Evolutionary conservation across 192 early-diverging fungal genomes (phyloP), one percentile per base, ranked within the genome.

Genomic region (Gigaspora rosea): DNA sequence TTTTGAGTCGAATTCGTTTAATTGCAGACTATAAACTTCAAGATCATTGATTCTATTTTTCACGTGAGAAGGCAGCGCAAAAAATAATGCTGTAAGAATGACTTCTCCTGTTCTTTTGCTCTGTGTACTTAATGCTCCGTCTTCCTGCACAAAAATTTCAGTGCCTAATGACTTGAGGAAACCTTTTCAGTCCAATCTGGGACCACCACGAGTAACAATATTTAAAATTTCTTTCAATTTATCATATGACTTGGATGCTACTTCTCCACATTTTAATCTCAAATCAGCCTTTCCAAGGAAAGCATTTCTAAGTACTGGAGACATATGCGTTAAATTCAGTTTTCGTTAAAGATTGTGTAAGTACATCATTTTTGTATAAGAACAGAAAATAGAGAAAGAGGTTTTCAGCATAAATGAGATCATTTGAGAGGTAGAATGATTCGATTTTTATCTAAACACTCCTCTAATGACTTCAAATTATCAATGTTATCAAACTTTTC

Each of bases 201-300:
- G 65, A 16, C 18, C 35, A 67, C 13, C 46, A 20, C 41, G 35
- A 67, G 18, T 10, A 67, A 13, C 13, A 46, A 67, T 67, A 20
- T 67, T 27, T 49, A 67, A 47, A 41, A 67, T 67, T n/a, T 67
- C 65, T 27, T 67, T 67, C 15, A 67, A 49, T 67, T 67, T 67
- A 18, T 67, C 64, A 20, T 67, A n/a, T n/a, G n/a, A n/a, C n/a
- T n/a, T n/a, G n/a, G n/a, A 67, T n/a, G 65, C 13, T 27, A 67
- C 13, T 20, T 67, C 41, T 49, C 41, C 35, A 35, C 65, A 67
- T 16, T n/a, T 67, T 46, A 67, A 49, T 41, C 27, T 67, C 15
- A 67, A 36, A 67, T 67, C 41, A 49, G 35, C 13, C 41, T 67
- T 67, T 67, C 6, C 36, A 18, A 67, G 41, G 41, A 67, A 67